Base-by-base conservation (phyloP, 495 filamentous ascomycete species). In the Articulospora tetracladia region DNA sequence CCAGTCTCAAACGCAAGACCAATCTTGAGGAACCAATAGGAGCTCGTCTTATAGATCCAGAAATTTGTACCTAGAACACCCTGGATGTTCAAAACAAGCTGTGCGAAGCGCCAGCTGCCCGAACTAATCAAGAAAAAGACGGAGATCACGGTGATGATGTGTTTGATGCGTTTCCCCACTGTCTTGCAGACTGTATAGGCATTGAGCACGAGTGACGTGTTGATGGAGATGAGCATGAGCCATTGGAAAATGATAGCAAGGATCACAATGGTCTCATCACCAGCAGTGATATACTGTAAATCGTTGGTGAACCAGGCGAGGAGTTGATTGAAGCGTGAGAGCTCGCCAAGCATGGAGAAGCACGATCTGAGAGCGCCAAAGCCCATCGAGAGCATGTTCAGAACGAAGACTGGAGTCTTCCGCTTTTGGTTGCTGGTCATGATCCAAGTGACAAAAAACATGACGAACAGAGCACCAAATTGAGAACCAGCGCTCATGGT, bases 401-500 rank as follows among this genome's bases (percentile, higher is more conserved):
- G 71, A 63, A 82, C 66, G 72, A 88, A 91, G 20, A 91, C 74
- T 0, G 72, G 63, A 0, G 83, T 85, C 41, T 66, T 62, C 20
- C 86, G 83, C 69, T 89, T 90, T 53, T 86, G 80, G 15, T 72
- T 69, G 52, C 74, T 79, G 22, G 87, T 89, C 62, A 91, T 69
- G 17, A 90, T 73, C 17, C 86, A 70, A 0, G 93, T 73, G 22
- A 90, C 75, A 41, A 89, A 62, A 22, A 92, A 73, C 57, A 93
- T 83, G 23, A 88, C 67, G 60, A 87, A 60, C 27, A 82, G 83
- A n/a, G 89, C 87, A 28, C 92, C 92, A 54, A 92, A 77, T 69
- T 95, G 89, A 27, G 76, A 69, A 47, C 81, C 86, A 66, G 86
- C 92, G 70, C 85, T 88, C 82, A 92, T 86, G 70, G 77, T 76